Conservation (phyloP, 2,329 filamentous ascomycete genomes). For the Pseudopyrenochaeta lycopersici region DNA sequence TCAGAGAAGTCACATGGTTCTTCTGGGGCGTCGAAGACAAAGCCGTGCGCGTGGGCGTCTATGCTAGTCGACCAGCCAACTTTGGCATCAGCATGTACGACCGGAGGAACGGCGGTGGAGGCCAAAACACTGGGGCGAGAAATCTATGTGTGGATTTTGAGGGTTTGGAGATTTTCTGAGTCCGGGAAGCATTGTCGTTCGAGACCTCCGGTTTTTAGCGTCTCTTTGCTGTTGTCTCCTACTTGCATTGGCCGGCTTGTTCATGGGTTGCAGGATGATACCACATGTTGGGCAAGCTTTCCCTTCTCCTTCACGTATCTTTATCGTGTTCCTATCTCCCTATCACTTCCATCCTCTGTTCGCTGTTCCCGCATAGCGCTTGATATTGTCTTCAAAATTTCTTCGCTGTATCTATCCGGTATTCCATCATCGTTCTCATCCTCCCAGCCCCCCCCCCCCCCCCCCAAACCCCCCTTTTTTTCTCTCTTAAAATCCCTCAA, state of each 20-base stretch:
- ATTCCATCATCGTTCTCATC: not conserved
- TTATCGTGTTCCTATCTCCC: not conserved
- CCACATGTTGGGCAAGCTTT: conserved; percentile 5
- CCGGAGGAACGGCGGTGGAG: conserved; percentile 37
- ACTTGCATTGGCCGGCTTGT: conserved; percentile 2
- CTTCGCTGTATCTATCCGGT: conserved; percentile 11
- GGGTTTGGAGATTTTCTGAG: conserved; percentile 50
- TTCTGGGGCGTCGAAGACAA: conserved; percentile 69
- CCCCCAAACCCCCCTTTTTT: too few relatives aligned
- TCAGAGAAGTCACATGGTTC: conserved; percentile 69
- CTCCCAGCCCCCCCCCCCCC: too few relatives aligned
- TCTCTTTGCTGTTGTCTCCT: not conserved
- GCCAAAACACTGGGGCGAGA: conserved; percentile 34
- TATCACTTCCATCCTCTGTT: not conserved
- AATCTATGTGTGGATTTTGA: conserved; percentile 54
- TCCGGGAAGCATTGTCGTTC: not conserved
- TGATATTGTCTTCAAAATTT: not conserved
- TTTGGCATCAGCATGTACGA: conserved; percentile 51
- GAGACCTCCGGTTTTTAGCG: too few relatives aligned
- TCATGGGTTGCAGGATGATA: conserved; percentile 7
- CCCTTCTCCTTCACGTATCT: not conserved
- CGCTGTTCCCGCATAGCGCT: not conserved
- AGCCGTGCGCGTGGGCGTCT: conserved; percentile 65
- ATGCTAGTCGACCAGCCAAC: conserved; percentile 65
- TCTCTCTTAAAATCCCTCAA: not conserved